A percentile compares a stretch with the other conserved stretches of the same genome.
These are phyloP conservation scores for Arabidopsis suecica DNA, from an alignment of 345 rosid species.

Conservation along the genomic window DNA sequence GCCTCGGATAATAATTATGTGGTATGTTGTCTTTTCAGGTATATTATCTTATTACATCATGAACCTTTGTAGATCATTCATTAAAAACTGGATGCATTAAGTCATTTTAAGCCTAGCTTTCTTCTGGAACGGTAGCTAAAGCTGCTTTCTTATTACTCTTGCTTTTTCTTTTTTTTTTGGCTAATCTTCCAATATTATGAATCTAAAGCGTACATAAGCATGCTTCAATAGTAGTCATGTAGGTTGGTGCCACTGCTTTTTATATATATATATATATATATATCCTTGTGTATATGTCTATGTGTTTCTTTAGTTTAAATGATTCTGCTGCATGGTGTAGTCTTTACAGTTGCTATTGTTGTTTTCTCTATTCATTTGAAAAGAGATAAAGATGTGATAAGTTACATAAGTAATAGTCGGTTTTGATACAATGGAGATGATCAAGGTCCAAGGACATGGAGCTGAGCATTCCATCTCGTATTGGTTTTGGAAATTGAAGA, in stretches of 20 bases:
- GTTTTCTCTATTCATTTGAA: slow-evolving; percentile 17
- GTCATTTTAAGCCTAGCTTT: not conserved
- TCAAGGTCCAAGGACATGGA: slow-evolving; percentile 62
- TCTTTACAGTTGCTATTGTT: not conserved
- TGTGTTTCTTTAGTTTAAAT: not conserved
- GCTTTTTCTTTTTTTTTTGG: not conserved
- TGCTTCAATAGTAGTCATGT: not conserved
- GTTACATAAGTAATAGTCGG: slow-evolving; percentile 71
- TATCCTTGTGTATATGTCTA: not conserved
- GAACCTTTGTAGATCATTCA: not conserved
- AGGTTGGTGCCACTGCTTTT: not conserved
- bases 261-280: not conserved
- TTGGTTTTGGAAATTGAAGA: slow-evolving; percentile 71
- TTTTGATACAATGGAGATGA: slow-evolving; percentile 74
- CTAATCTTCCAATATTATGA: not conserved
- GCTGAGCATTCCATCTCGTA: slow-evolving; percentile 60
- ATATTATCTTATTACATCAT: slow-evolving; percentile 1
- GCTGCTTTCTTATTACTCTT: not conserved
- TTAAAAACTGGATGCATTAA: not conserved
- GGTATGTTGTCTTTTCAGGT: slow-evolving; percentile 52
- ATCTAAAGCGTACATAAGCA: not conserved
- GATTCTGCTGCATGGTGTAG: not conserved
- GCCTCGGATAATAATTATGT: slow-evolving; percentile 70
- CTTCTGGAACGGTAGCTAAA: not conserved
- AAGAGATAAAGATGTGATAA: not conserved